Evolutionary conservation across 208 protist genomes (phyloP).

Genomic region (Trypanosoma platydactyli): DNA sequence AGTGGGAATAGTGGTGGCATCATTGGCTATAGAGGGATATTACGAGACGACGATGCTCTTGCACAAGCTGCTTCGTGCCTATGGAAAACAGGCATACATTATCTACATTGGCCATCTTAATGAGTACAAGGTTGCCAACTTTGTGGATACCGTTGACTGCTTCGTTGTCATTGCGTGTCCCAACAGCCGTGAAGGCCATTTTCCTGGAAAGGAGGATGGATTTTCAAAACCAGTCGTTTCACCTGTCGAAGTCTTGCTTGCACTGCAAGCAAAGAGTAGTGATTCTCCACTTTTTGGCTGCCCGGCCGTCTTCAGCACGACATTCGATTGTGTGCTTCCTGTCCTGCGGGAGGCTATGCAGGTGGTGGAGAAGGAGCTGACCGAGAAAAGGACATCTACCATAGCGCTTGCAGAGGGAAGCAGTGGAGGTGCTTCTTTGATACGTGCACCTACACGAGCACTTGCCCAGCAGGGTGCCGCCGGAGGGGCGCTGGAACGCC

Average conservation of each 20-base stretch:
- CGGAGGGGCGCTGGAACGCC: slow-evolving; percentile 48
- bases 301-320: slow-evolving; percentile 59
- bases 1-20: slow-evolving; percentile 87
- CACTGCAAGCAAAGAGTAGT: slow-evolving; percentile 41
- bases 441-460: slow-evolving; percentile 23
- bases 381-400: slow-evolving; percentile 9
- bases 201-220: slow-evolving; percentile 66
- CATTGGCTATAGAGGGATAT: slow-evolving; percentile 80
- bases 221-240: slow-evolving; percentile 90
- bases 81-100: slow-evolving; percentile 80
- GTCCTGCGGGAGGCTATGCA: slow-evolving; percentile 28
- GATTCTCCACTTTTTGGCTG: slow-evolving; percentile 49
- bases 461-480: slow-evolving; percentile 14
- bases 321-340: slow-evolving; percentile 47
- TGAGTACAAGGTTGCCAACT: slow-evolving; percentile 92
- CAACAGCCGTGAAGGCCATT: slow-evolving; percentile 74
- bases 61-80: slow-evolving; percentile 57
- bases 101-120: slow-evolving; percentile 93
- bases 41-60: slow-evolving; percentile 77
- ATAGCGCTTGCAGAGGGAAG: slow-evolving; percentile 14
- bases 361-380: background rate
- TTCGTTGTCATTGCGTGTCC: slow-evolving; percentile 88
- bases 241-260: slow-evolving; percentile 82
- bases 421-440: slow-evolving; percentile 19
- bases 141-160: slow-evolving; percentile 87